Percentiles rank a stretch among this genome's conserved stretches.
Evolutionary conservation across 768 basidiomycete genomes (phyloP).

Genomic region (Coprinopsis marcescibilis): DNA sequence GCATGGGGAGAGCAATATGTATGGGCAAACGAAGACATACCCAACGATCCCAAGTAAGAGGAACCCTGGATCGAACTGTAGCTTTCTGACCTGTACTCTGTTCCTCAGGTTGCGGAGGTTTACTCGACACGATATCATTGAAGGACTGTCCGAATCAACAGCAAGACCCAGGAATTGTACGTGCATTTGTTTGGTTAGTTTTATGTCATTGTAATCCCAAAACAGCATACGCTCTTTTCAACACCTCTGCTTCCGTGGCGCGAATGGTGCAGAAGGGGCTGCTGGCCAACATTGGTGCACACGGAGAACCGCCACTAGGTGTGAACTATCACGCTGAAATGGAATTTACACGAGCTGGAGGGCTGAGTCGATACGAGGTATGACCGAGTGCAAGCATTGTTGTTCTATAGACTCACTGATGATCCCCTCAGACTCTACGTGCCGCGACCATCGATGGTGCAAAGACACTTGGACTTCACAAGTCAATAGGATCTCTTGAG

Average conservation of each 20-base stretch:
- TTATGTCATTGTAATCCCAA: no score
- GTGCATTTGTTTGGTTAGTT: slow-evolving; percentile 20
- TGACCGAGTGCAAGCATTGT: not conserved
- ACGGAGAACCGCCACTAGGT: slow-evolving; percentile 68
- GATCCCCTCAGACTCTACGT: slow-evolving; percentile 44
- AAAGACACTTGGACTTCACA: slow-evolving; percentile 54
- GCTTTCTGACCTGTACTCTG: not conserved
- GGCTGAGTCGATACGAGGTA: slow-evolving; percentile 68
- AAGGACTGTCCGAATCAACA: slow-evolving; percentile 54
- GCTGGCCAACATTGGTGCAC: slow-evolving; percentile 63
- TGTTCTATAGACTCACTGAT: not conserved
- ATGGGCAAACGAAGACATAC: slow-evolving; percentile 61
- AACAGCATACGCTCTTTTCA: slow-evolving; percentile 63
- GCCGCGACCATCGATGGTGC: slow-evolving; percentile 68
- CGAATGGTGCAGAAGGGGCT: slow-evolving; percentile 64
- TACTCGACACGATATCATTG: slow-evolving; percentile 58
- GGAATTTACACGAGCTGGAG: slow-evolving; percentile 57
- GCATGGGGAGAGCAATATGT: slow-evolving; percentile 59
- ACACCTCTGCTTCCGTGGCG: slow-evolving; percentile 61
- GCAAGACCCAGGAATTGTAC: slow-evolving; percentile 54
- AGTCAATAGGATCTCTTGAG: slow-evolving; percentile 58
- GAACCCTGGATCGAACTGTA: not conserved
- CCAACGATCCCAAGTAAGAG: slow-evolving; percentile 65
- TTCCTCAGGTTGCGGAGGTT: slow-evolving; percentile 51
- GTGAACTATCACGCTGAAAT: slow-evolving; percentile 77